Evolutionary conservation across 1,284 basidiomycete species (phyloP), one percentile per base, ranked within the genome.

Genomic region (Schizophyllum commune): DNA sequence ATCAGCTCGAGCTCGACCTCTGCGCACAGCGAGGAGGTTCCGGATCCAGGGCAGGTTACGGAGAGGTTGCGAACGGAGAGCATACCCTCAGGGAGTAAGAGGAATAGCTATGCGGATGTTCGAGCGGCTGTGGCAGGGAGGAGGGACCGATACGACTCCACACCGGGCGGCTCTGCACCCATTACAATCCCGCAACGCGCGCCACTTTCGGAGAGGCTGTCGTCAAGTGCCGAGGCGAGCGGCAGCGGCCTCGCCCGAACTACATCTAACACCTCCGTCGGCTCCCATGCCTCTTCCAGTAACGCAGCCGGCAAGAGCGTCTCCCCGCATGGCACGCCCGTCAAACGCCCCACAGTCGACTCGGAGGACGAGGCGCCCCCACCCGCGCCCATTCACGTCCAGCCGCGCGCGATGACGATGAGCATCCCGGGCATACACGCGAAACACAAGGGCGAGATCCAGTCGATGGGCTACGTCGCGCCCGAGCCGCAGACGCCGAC

Each of bases 401-500:
- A 91, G 68, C 89, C 89, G 1, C 83, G 84, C 67, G 85, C 83
- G 22, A 86, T 82, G 66, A 86, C 79, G 56, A 92, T 92, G 89
- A 86, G 81, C 13, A 91, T 92, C 63, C 89, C 89, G 9, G 87
- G 88, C 1, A 91, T 92, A 62, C 89, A 91, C 67, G 88, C 82
- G 6, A 88, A 84, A 65, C 86, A 91, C 68, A 82, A 81, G n/a
- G 87, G 86, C 15, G 88, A 91, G 64, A 81, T 91, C 52, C 88
- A 89, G 83, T 88, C 88, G 1, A 81, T 91, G 79, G 89, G 89
- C 5, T 86, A 87, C 66, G 80, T 83, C 59, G 83, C 86, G 13
- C 82, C 84, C 15, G 68, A 71, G 33, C 71, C 76, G 19, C 73
- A 76, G 20, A 65, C 73, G 33, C 59, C 70, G 3, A 61, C 73